These are phyloP conservation scores for Cordyceps farinosa DNA, from an alignment of 2,329 filamentous ascomycete species.

Conservation along the genomic window DNA sequence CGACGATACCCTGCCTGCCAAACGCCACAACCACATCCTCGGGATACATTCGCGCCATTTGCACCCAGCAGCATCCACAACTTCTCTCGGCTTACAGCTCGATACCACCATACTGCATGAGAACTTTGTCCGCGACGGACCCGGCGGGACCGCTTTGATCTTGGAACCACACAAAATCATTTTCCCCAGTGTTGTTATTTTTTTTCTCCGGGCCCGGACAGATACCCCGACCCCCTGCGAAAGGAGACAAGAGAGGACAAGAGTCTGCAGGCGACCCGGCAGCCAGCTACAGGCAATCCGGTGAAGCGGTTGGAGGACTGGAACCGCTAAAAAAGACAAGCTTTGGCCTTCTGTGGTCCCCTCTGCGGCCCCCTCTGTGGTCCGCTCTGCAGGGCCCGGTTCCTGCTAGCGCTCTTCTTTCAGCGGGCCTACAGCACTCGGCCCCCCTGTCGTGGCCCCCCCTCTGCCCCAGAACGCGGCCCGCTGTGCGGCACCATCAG, in stretches of 20 bases:
- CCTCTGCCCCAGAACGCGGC: neutral
- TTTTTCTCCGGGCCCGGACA: neutral
- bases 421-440: neutral
- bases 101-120: conserved; percentile 1
- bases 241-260: neutral
- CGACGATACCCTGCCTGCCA: neutral
- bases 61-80: neutral
- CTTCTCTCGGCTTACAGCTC: neutral
- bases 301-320: neutral
- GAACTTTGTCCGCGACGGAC: neutral
- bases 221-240: neutral
- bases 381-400: neutral
- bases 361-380: neutral
- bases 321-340: neutral
- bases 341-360: neutral
- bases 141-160: neutral
- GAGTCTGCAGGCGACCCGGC: no score
- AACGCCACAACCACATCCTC: neutral
- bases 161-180: neutral
- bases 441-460: neutral
- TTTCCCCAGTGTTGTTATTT: neutral
- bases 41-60: neutral
- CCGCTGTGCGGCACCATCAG: neutral
- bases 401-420: neutral
- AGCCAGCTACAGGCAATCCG: neutral